Percentiles rank a stretch among this genome's conserved stretches.
Evolutionary conservation across 257 asterid genomes (phyloP).

Genomic region (Coffea eugenioides): DNA sequence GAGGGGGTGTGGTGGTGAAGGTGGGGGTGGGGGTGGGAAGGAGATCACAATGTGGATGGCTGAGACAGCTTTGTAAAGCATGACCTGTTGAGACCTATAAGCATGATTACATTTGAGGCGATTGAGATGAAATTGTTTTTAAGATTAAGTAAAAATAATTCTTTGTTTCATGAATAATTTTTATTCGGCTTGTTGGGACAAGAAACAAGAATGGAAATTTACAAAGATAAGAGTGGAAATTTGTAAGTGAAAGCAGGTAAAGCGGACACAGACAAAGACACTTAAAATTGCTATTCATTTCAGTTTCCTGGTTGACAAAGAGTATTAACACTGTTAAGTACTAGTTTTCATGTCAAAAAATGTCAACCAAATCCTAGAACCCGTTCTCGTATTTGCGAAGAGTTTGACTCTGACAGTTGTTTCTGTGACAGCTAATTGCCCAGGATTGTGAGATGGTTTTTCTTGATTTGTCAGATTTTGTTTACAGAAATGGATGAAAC

Average conservation of each 20-base stretch:
- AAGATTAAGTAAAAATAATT: not conserved
- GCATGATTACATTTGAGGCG: not conserved
- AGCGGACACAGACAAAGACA: not conserved
- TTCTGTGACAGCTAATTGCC: not conserved
- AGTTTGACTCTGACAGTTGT: not conserved
- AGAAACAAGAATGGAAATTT: not conserved
- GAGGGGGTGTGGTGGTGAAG: too few relatives aligned
- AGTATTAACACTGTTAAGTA: not conserved
- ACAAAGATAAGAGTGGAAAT: not conserved
- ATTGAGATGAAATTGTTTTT: not conserved
- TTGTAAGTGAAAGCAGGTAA: not conserved
- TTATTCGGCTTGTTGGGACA: not conserved
- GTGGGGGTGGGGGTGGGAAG: too few relatives aligned
- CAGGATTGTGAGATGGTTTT: not conserved
- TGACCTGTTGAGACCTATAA: not conserved
- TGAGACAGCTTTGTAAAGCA: not conserved
- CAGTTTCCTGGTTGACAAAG: not conserved
- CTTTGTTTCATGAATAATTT: not conserved
- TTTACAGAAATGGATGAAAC: constrained; percentile 42
- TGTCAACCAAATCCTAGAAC: not conserved
- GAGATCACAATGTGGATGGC: not conserved
- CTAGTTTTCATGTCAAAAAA: not conserved
- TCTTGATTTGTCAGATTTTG: not conserved
- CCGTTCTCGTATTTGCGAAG: too few relatives aligned
- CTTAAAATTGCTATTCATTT: not conserved